Base-by-base conservation (phyloP, 805 yeast species). In the Blastobotrys mokoenaii region DNA sequence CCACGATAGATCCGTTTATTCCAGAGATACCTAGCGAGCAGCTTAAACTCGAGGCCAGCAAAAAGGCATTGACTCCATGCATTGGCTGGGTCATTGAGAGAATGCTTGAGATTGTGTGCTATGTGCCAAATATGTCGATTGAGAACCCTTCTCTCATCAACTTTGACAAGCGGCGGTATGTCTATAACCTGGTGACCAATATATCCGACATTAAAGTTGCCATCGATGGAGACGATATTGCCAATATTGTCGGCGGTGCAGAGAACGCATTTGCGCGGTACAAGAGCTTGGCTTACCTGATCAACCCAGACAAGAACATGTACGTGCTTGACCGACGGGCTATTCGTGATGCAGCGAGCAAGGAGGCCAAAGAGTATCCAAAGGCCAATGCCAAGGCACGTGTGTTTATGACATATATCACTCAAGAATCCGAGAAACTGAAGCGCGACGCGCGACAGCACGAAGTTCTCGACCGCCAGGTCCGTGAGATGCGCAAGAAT, bases 11-110 rank as follows among this genome's bases (percentile, higher is more conserved):
- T 14, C 41, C 52, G 14, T 45, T 49, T 42, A 53, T 65, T 17
- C 68, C 68, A 1, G 44, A 45, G 11, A 47, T 65, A 10, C 53
- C 56, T 10, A 40, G 45, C 5, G 46, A 47, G 2, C 37, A 44
- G 32, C 45, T 59, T n/a, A 41, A 43, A 33, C 43, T 43, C 17
- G 46, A 46, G 11, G 44, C 36, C n/a, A 46, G 55, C n/a, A 25
- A 37, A 4, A 35, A 71, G 44, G 72, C 80, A 0, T 65, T 85
- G 41, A 76, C 87, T 4, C 93, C 95, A 2, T 89, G 96, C 57
- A 77, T 87, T 48, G 97, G 97, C 9, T 90, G 97, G 97, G 70
- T 87, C 42, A 69, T 83, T 18, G 90, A 84, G 54, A 78, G 94
- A 49, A 66, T 90, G 51, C 60, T 88, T 45, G 95, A 85, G 57